A percentile compares a stretch with the other conserved stretches of the same genome.
Conservation (phyloP, 1,139 yeast genomes). For the Saccharomyces pastorianus region DNA sequence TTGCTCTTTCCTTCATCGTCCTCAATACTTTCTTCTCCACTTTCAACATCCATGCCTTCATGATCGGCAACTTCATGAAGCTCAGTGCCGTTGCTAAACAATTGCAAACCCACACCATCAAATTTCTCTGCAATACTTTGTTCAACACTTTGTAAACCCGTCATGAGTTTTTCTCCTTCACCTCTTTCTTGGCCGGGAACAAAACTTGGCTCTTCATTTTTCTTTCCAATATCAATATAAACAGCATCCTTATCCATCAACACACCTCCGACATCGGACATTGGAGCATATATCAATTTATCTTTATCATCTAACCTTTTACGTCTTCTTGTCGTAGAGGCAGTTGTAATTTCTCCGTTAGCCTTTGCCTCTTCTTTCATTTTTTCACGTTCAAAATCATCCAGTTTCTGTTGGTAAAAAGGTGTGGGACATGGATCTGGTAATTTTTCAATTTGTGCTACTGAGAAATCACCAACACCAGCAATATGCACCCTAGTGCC, state of each 20-base stretch:
- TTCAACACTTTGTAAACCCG: constrained; percentile 65
- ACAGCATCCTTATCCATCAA: constrained; percentile 96
- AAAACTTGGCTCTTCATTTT: constrained; percentile 40
- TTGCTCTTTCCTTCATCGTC: constrained; percentile 35
- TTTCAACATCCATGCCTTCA: constrained; percentile 35
- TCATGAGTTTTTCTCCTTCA: constrained; percentile 73
- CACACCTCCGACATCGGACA: constrained; percentile 98
- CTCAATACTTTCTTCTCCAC: constrained; percentile 31
- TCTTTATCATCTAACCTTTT: constrained; percentile 89
- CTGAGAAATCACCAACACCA: constrained; percentile 85
- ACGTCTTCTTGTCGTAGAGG: constrained; percentile 59
- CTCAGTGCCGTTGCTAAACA: constrained; percentile 55
- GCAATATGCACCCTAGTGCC: constrained; percentile 86
- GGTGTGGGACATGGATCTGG: constrained; percentile 99
- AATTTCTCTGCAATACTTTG: constrained; percentile 56
- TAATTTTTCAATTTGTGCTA: constrained; percentile 70
- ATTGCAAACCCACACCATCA: constrained; percentile 63
- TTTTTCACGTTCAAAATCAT: constrained; percentile 65
- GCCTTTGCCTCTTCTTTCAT: constrained; percentile 44
- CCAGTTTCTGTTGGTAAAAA: constrained; percentile 73
- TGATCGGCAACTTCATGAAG: constrained; percentile 38
- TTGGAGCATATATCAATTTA: constrained; percentile 93
- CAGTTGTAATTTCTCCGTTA: constrained; percentile 36
- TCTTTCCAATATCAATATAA: constrained; percentile 76
- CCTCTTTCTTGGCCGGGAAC: constrained; percentile 67